Base-by-base conservation (phyloP, 2,329 filamentous ascomycete species). In the Alternaria arborescens region DNA sequence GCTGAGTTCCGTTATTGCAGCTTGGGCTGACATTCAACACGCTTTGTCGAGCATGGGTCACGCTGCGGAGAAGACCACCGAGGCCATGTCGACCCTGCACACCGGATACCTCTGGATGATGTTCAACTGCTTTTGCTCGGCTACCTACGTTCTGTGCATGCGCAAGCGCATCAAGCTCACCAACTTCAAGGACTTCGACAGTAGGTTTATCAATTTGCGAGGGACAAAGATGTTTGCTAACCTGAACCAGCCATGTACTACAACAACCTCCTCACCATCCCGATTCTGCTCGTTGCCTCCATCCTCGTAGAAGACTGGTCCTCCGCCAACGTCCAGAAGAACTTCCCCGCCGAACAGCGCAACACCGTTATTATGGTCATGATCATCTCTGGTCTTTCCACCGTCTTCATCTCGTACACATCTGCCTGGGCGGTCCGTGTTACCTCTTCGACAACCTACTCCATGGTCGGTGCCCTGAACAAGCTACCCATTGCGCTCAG, bases 131-230 rank as follows among this genome's bases (percentile, higher is more conserved):
- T 88, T 98, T 78, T 97, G 93, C 85, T 94, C 92, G 28, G 93
- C 95, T 2, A 88, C 92, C 22, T 98, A 97, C 73, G 85, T 98
- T 47, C 82, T 99, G 66, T 88, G 91, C 70, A 98, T 97, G 94
- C 90, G 95, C 78, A 98, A 98, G 86, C 91, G 96, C 68, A 98
- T 99, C 80, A 98, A 98, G 89, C 88, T 96, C 82, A 97, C 97
- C 84, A 97, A 97, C 85, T 98, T 99, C 83, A 97, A 97, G 86
- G 95, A 98, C 79, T 98, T 96, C 85, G 95, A 99, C 80, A 97
- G 94, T 97, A 86, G 82, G 94, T 61, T 46, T 26, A 4, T n/a
- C 30, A 3, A 22, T 8, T 2, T 7, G 10, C 4, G 5, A 8
- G 8, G 18, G 4, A 14, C 8, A 12, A 14, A 0, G 14, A n/a